Evolutionary conservation across 345 rosid species (phyloP).

Genomic region (Lepidium didymum): DNA sequence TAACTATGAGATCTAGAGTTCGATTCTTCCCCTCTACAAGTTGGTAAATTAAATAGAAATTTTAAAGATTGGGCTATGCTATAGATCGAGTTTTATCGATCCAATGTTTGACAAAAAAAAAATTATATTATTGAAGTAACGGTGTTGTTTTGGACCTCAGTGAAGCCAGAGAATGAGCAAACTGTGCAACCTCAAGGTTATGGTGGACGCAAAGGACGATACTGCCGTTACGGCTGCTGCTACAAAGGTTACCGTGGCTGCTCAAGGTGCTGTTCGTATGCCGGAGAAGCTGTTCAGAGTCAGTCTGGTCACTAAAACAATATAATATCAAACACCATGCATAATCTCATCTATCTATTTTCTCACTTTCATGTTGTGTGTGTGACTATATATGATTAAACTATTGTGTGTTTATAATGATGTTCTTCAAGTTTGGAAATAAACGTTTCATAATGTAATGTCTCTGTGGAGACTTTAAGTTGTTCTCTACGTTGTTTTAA

Average conservation of each 20-base stretch:
- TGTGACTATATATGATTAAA: background rate
- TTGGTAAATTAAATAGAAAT: no score
- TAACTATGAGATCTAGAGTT: no score
- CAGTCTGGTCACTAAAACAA: constrained; percentile 2
- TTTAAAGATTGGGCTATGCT: no score
- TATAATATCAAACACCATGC: background rate
- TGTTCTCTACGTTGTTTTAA: no score
- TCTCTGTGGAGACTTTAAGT: background rate
- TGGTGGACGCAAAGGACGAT: background rate
- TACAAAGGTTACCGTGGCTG: background rate
- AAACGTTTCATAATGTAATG: background rate
- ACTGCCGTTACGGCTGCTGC: background rate
- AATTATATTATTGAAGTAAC: background rate
- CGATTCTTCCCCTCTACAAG: no score
- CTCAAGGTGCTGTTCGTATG: background rate
- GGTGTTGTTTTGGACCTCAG: background rate
- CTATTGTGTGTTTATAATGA: background rate
- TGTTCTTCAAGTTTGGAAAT: background rate
- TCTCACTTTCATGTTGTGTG: background rate
- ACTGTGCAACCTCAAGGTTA: background rate
- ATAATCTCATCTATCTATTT: background rate
- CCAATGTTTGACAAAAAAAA: no score
- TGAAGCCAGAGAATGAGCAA: background rate
- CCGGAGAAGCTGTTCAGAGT: background rate
- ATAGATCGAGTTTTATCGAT: no score